Evolutionary conservation across 345 rosid species (phyloP), one percentile per base, ranked within the genome.

Genomic region (Conringia planisiliqua): DNA sequence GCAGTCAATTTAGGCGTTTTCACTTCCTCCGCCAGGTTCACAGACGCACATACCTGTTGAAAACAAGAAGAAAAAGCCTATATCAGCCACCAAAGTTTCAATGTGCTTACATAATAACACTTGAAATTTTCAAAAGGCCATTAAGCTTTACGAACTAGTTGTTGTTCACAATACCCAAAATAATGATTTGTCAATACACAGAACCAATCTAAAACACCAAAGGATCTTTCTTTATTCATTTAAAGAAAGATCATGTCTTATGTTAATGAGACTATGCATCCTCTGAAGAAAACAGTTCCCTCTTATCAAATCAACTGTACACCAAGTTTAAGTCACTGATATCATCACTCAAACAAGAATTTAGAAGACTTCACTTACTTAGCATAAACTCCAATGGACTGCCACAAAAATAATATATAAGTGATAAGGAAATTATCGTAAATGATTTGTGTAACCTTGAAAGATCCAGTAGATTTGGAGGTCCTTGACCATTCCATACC

Each of bases 401-500:
- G 30, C 30, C 3, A 27, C 24, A 22, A 22, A 22, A 22, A 1
- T 2, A 22, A 22, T 22, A 22, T 22, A 22, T 22, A 22, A 22
- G 24, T 22, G 24, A 22, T 22, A 22, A 22, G 38, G 16, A 40
- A 6, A 46, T 4, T 46, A 5, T 22, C 24, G 24, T 44, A 46
- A 7, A 17, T 2, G 24, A 4, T n/a, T 6, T 3, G 35, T 32
- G 2, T 27, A 80, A 94, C 97, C 93, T 91, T 94, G 72, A 92
- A 84, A 65, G 77, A 74, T n/a, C 90, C 93, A 54, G 73, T 86
- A 0, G 76, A 33, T 76, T 76, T 89, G 10, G 95, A 79, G 81
- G 81, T 87, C 78, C 84, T 86, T 3, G 86, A 82, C 97, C 96
- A 94, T 79, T 91, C 98, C 80, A 94, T 69, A 61, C 86, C 97